Percentiles rank a stretch among this genome's conserved stretches.
These are phyloP conservation scores for Diaporthe nobilis DNA, from an alignment of 2,329 filamentous ascomycete species.

Conservation along the genomic window DNA sequence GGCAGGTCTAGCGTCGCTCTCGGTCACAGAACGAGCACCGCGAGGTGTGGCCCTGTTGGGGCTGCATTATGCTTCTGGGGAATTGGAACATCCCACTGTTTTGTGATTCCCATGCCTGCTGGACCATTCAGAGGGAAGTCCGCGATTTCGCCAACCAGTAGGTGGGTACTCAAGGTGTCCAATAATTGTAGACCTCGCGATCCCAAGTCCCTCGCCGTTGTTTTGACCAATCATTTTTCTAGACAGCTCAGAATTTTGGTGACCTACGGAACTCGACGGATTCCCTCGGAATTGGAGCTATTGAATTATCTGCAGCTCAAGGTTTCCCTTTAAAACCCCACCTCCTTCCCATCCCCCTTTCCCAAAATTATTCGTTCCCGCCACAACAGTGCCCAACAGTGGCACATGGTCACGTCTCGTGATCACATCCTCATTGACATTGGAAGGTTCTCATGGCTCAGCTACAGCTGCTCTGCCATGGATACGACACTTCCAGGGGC, in stretches of 20 bases:
- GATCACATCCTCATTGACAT: too few species aligned
- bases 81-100: fast-evolving
- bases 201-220: neutral
- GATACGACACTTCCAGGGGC: neutral
- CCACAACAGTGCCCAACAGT: neutral
- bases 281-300: neutral
- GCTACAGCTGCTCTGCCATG: too few species aligned
- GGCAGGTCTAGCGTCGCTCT: neutral
- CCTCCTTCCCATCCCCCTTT: neutral
- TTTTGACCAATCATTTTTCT: neutral
- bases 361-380: neutral
- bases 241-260: neutral
- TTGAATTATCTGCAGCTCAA: neutral
- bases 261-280: neutral
- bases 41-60: neutral
- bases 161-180: neutral
- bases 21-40: neutral
- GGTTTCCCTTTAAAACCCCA: neutral
- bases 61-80: neutral
- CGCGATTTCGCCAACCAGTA: neutral
- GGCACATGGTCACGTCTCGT: neutral
- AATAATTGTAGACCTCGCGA: neutral
- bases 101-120: neutral
- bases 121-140: neutral
- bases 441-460: neutral